phyloP scores from a whole-genome alignment of 495 filamentous ascomycete genomes.

The Tuber aestivum region DNA sequence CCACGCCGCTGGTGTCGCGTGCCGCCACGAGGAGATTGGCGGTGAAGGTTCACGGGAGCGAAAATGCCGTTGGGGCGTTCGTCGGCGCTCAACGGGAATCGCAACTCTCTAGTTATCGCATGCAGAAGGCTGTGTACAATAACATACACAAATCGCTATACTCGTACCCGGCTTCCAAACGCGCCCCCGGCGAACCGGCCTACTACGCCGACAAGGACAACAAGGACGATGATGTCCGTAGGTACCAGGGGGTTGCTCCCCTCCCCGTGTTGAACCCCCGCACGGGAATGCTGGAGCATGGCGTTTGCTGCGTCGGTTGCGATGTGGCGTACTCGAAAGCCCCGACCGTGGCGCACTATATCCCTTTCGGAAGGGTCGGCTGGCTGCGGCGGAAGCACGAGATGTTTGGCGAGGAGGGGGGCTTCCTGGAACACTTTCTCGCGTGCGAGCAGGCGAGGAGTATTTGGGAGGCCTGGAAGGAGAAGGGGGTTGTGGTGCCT shows the following conservation, averaged over 20 bases:
- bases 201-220: constrained; percentile 24
- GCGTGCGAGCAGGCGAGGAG: background rate
- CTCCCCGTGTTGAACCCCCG: constrained; percentile 26
- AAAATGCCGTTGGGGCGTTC: constrained; percentile 19
- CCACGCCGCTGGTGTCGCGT: constrained; percentile 20
- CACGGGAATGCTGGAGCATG: constrained; percentile 12
- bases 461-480: background rate
- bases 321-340: background rate
- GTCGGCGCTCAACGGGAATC: constrained; percentile 16
- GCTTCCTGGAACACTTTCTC: constrained; percentile 1
- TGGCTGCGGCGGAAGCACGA: constrained; percentile 3
- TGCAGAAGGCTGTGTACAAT: constrained; percentile 24
- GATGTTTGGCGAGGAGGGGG: background rate
- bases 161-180: constrained; percentile 6
- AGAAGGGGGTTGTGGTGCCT: background rate
- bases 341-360: background rate
- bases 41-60: constrained; percentile 22
- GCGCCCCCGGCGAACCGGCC: constrained; percentile 11
- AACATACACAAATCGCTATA: constrained; percentile 14
- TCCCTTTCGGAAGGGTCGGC: background rate
- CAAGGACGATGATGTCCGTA: constrained; percentile 29
- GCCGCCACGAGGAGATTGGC: constrained; percentile 22
- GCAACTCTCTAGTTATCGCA: constrained; percentile 22
- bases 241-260: constrained; percentile 23
- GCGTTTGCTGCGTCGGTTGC: constrained; percentile 29